Evolutionary conservation across 495 filamentous ascomycete species (phyloP).

Genomic region (Penicillium coffeae): DNA sequence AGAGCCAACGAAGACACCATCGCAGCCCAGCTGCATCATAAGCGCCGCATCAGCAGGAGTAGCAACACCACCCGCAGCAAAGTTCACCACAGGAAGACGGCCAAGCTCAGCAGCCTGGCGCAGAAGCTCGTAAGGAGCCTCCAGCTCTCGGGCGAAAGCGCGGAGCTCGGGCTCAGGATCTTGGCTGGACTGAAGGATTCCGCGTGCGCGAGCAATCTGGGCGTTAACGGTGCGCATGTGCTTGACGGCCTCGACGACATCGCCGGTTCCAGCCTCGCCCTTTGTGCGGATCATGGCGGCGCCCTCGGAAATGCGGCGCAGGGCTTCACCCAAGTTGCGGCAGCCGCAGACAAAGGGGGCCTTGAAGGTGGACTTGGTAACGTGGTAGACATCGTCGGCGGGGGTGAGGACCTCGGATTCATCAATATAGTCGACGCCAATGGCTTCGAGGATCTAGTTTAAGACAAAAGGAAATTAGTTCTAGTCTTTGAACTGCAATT

Average conservation of each 20-base stretch:
- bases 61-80: slow-evolving; percentile 94
- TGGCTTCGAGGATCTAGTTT: slow-evolving; percentile 87
- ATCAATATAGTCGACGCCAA: slow-evolving; percentile 97
- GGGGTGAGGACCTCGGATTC: slow-evolving; percentile 96
- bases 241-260: slow-evolving; percentile 93
- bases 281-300: slow-evolving; percentile 99
- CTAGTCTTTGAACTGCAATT: slow-evolving; percentile 2
- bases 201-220: slow-evolving; percentile 73
- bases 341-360: slow-evolving; percentile 96
- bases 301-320: slow-evolving; percentile 87
- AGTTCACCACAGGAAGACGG: slow-evolving; percentile 94
- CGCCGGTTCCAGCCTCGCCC: slow-evolving; percentile 96
- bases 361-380: slow-evolving; percentile 79
- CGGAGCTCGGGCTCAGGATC: slow-evolving; percentile 73
- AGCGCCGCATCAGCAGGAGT: slow-evolving; percentile 95
- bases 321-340: slow-evolving; percentile 89
- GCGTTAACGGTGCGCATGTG: slow-evolving; percentile 89
- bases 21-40: slow-evolving; percentile 99
- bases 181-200: slow-evolving; percentile 52
- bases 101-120: slow-evolving; percentile 82
- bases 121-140: slow-evolving; percentile 69
- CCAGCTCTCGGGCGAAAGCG: slow-evolving; percentile 76
- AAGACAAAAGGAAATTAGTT: not conserved
- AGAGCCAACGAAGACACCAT: slow-evolving; percentile 94
- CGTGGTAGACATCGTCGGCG: slow-evolving; percentile 85